Base-by-base conservation (phyloP, 2,329 filamentous ascomycete genomes). In the Fusarium humuli region DNA sequence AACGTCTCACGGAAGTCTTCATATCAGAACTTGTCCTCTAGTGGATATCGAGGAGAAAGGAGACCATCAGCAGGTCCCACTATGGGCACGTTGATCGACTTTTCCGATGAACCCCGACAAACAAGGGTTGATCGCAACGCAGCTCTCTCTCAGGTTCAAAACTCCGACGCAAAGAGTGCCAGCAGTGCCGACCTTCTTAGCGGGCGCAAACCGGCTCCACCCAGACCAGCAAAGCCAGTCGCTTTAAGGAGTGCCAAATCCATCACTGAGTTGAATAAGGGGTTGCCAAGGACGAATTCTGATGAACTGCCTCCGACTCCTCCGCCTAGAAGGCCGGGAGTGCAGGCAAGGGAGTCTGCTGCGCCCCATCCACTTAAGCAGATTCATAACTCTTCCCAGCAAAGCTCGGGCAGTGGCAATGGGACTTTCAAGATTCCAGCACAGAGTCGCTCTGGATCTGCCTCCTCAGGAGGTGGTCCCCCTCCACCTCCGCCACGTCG, bases 31-130 rank as follows among this genome's bases (percentile, higher is more conserved):
- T 70, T 77, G 5, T 67, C 72, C 4, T 67, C 73, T 1, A 57
- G 63, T 1, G 53, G 67, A 6, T 57, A 65, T 7, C 57, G 56
- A 16, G 68, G 42, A 10, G 71, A 76, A 13, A 64, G 61, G 23
- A 78, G 75, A 8, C 75, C 76, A n/a, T 67, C 75, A 2, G 50
- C 76, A 4, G 81, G 79, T 13, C 83, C 80, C 12, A 75, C 77
- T n/a, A 87, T 87, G 81, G 88, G 87, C 3, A 86, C 84, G 7
- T 75, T 91, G 41, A 90, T 91, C 30, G 88, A 91, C 74, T 81
- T 91, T 34, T 85, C 85, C 1, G 86, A 87, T 16, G 85, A 88
- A 55, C 82, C 85, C 1, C 79, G 81, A 48, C 77, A 81, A 37
- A 74, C 74, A 4, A 78, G 72, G 6, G 58, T 80, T 2, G 79